Evolutionary conservation across 2,329 filamentous ascomycete genomes (phyloP).

Genomic region (Thielaviopsis ethacetica): DNA sequence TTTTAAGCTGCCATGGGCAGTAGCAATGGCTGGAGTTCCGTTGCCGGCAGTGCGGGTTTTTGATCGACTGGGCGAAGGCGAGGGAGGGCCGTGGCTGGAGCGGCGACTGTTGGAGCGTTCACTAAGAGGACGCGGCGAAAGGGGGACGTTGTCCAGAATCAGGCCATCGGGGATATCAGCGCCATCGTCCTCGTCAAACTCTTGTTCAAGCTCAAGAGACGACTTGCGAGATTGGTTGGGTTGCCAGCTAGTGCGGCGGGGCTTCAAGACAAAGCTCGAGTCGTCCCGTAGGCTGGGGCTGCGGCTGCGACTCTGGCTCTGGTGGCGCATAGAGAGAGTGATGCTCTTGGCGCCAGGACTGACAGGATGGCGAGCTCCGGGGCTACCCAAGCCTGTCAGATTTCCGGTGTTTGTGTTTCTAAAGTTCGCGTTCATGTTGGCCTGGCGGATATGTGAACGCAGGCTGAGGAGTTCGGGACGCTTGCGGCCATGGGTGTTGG

Average conservation of each 20-base stretch:
- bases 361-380: conserved; percentile 2
- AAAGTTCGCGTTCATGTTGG: conserved; percentile 31
- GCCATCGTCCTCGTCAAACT: conserved; percentile 58
- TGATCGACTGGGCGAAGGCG: conserved; percentile 8
- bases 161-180: conserved; percentile 67
- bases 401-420: conserved; percentile 31
- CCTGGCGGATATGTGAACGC: conserved; percentile 27
- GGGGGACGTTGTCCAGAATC: conserved; percentile 65
- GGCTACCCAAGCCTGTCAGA: conserved; percentile 17
- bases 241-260: conserved; percentile 55
- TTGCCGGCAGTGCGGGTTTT: conserved; percentile 44
- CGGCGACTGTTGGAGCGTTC: conserved; percentile 35
- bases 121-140: conserved; percentile 51
- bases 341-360: conserved; percentile 6
- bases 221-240: conserved; percentile 48
- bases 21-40: conserved; percentile 43
- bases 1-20: conserved; percentile 42
- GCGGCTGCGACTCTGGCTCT: conserved; percentile 25
- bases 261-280: conserved; percentile 22
- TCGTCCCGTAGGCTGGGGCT: conserved; percentile 33
- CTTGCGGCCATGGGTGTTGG: conserved; percentile 14
- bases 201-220: conserved; percentile 52
- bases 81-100: conserved; percentile 8
- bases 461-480: conserved; percentile 23
- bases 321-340: conserved; percentile 9